These are phyloP conservation scores for Leptoxyphium fumago DNA, from an alignment of 2,329 filamentous ascomycete species.

Conservation along the genomic window DNA sequence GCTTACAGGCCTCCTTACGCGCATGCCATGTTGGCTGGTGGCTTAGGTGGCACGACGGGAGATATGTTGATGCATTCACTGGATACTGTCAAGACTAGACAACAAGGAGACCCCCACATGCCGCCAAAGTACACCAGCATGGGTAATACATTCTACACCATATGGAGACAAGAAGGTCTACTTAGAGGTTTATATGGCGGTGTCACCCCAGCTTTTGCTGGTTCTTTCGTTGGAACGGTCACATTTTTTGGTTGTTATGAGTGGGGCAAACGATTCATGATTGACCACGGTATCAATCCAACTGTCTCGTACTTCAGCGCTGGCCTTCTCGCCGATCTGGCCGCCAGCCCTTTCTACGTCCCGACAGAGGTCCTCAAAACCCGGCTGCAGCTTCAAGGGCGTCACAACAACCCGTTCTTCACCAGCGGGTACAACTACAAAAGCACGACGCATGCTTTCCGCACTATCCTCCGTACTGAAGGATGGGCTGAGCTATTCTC, in stretches of 20 bases:
- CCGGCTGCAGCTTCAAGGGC: conserved; percentile 85
- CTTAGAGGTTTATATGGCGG: conserved; percentile 78
- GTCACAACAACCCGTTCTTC: conserved; percentile 90
- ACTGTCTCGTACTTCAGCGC: conserved; percentile 75
- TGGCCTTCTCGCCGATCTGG: conserved; percentile 85
- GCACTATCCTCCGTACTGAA: conserved; percentile 71
- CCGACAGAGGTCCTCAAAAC: conserved; percentile 97
- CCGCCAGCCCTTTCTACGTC: conserved; percentile 84
- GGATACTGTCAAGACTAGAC: conserved; percentile 94
- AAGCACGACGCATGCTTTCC: conserved; percentile 66
- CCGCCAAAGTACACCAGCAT: conserved; percentile 87
- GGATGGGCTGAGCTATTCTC: conserved; percentile 79
- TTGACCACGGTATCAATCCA: conserved; percentile 70
- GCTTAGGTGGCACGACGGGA: conserved; percentile 79
- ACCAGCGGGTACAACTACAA: conserved; percentile 92
- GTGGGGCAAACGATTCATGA: conserved; percentile 77
- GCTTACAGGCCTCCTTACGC: conserved; percentile 33
- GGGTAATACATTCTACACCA: conserved; percentile 80
- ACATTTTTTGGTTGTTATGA: conserved; percentile 96
- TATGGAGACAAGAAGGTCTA: conserved; percentile 82
- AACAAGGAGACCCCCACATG: conserved; percentile 88
- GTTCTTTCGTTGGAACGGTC: conserved; percentile 85
- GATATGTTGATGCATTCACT: conserved; percentile 98
- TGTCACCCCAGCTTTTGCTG: conserved; percentile 78
- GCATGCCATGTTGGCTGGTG: conserved; percentile 79